These are phyloP conservation scores for Albugo candida DNA, from an alignment of 352 stramenopile species.

Conservation along the genomic window DNA sequence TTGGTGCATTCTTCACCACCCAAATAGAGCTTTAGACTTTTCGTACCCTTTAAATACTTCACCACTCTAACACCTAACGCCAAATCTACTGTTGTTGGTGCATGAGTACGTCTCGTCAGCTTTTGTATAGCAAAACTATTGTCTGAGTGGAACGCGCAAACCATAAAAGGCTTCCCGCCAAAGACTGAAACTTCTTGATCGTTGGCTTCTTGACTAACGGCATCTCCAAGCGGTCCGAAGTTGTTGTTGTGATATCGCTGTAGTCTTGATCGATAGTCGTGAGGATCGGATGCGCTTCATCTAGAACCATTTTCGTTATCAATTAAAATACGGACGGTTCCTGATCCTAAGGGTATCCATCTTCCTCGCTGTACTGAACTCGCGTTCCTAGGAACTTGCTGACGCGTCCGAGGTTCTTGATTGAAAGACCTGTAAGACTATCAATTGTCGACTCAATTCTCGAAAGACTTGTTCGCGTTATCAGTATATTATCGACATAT, in stretches of 20 bases:
- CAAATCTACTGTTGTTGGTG: slow-evolving; percentile 3
- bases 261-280: no score
- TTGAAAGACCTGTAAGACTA: neutral
- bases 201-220: no score
- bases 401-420: neutral
- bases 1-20: neutral
- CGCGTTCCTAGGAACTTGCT: neutral
- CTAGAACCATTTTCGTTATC: no score
- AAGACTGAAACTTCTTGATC: slow-evolving; percentile 9
- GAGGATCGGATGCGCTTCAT: no score
- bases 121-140: slow-evolving; percentile 12
- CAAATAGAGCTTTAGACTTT: slow-evolving; percentile 1
- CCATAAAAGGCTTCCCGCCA: no score
- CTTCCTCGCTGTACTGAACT: neutral
- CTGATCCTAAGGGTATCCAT: no score
- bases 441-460: neutral
- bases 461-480: neutral
- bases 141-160: no score
- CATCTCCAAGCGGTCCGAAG: no score
- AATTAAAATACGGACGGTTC: no score
- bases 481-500: neutral
- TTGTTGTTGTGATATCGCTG: no score
- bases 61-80: slow-evolving; percentile 8
- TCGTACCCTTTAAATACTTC: slow-evolving; percentile 11
- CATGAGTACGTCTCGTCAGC: slow-evolving; percentile 6